A percentile compares a stretch with the other conserved stretches of the same genome.
phyloP scores from a whole-genome alignment of 768 basidiomycete species.

The Panellus pusillus region DNA sequence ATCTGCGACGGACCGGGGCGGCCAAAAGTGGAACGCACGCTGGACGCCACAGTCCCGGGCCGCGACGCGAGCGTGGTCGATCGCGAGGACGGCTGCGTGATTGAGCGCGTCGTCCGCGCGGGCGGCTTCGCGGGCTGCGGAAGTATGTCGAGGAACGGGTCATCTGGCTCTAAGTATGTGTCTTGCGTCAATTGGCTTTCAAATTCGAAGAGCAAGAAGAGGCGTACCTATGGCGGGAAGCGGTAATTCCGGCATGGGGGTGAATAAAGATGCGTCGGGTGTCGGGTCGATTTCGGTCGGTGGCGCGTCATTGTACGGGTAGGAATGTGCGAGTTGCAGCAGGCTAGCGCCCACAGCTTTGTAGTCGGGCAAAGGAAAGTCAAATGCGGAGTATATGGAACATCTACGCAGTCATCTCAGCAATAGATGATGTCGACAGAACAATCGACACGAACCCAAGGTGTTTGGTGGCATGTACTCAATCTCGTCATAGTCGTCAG shows the following conservation, averaged over 20 bases:
- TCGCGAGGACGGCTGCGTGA: no score
- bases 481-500: conserved; percentile 46
- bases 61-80: no score
- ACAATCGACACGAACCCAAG: conserved; percentile 1
- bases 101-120: no score
- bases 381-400: conserved; percentile 43
- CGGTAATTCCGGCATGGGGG: conserved; percentile 30
- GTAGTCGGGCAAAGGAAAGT: conserved; percentile 47
- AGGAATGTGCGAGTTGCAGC: conserved; percentile 34
- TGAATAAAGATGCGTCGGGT: conserved; percentile 22
- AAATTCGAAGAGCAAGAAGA: neutral
- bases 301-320: conserved; percentile 31
- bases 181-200: neutral
- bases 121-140: no score
- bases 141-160: conserved; percentile 27
- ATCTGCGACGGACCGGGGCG: neutral
- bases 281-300: conserved; percentile 32
- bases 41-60: neutral
- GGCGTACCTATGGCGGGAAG: conserved; percentile 31
- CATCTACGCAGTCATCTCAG: conserved; percentile 29
- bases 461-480: conserved; percentile 53
- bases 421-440: neutral
- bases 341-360: conserved; percentile 39
- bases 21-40: neutral
- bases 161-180: conserved; percentile 27